phyloP scores from a whole-genome alignment of 257 asterid genomes.

The Nicotiana sylvestris region DNA sequence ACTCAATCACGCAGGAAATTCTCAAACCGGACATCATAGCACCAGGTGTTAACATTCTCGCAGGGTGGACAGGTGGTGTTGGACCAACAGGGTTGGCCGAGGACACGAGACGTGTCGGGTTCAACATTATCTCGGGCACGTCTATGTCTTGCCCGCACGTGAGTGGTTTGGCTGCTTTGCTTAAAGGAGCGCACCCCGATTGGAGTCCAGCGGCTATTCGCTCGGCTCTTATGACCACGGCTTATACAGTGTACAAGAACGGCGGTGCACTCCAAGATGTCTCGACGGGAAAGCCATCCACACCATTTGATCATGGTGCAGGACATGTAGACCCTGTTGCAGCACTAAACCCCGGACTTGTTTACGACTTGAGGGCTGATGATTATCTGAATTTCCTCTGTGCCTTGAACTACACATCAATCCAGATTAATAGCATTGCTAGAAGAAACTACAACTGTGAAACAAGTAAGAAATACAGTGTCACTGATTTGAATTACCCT shows the following conservation, averaged over 20 bases:
- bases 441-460: conserved; percentile 14
- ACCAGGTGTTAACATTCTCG: conserved; percentile 54
- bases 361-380: conserved; percentile 39
- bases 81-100: conserved; percentile 48
- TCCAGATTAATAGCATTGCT: conserved; percentile 8
- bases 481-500: conserved; percentile 18
- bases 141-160: conserved; percentile 70
- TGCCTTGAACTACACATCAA: conserved; percentile 31
- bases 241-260: conserved; percentile 45
- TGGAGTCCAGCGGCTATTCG: conserved; percentile 69
- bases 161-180: conserved; percentile 50
- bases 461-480: neutral
- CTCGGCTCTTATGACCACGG: conserved; percentile 65
- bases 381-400: conserved; percentile 56
- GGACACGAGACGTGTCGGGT: conserved; percentile 39
- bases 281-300: conserved; percentile 38
- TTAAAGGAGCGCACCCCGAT: conserved; percentile 54
- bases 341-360: conserved; percentile 55
- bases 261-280: conserved; percentile 45
- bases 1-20: conserved; percentile 49
- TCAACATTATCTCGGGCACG: conserved; percentile 59
- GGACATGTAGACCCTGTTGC: conserved; percentile 61
- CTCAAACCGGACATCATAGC: conserved; percentile 66
- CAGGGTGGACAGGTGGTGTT: conserved; percentile 47
- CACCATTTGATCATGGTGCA: conserved; percentile 51